Evolutionary conservation across 805 yeast species (phyloP).

Genomic region (Nakazawaea molendinolei): DNA sequence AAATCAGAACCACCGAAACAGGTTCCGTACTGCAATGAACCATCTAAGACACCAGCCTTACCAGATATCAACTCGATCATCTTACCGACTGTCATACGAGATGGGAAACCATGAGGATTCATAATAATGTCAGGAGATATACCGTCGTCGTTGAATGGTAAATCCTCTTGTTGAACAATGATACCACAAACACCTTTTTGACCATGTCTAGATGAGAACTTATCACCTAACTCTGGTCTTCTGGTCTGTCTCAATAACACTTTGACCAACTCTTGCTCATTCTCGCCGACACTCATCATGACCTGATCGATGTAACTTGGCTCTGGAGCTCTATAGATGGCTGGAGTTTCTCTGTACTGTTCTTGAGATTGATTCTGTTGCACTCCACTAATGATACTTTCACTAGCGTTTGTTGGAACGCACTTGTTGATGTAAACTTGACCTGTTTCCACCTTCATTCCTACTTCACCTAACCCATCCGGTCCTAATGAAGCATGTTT

Average conservation of each 20-base stretch:
- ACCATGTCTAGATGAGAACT: conserved; percentile 96
- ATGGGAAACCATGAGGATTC: conserved; percentile 99
- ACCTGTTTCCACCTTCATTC: conserved; percentile 83
- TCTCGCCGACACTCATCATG: conserved; percentile 93
- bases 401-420: conserved; percentile 82
- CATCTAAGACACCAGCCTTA: conserved; percentile 94
- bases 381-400: conserved; percentile 43
- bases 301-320: conserved; percentile 95
- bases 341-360: conserved; percentile 83
- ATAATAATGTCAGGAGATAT: conserved; percentile 91
- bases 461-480: conserved; percentile 96
- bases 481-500: conserved; percentile 85
- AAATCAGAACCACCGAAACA: conserved; percentile 98
- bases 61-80: conserved; percentile 96
- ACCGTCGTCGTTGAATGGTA: conserved; percentile 93
- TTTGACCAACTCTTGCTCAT: conserved; percentile 90
- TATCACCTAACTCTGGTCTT: conserved; percentile 96
- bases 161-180: conserved; percentile 92
- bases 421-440: conserved; percentile 91
- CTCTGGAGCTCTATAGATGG: conserved; percentile 89
- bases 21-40: conserved; percentile 90
- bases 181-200: conserved; percentile 99
- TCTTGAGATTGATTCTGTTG: conserved; percentile 34
- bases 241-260: conserved; percentile 91
- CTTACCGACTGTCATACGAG: conserved; percentile 99